A percentile compares a stretch with the other conserved stretches of the same genome.
These are phyloP conservation scores for Terfezia claveryi DNA, from an alignment of 495 filamentous ascomycete genomes.

Conservation along the genomic window DNA sequence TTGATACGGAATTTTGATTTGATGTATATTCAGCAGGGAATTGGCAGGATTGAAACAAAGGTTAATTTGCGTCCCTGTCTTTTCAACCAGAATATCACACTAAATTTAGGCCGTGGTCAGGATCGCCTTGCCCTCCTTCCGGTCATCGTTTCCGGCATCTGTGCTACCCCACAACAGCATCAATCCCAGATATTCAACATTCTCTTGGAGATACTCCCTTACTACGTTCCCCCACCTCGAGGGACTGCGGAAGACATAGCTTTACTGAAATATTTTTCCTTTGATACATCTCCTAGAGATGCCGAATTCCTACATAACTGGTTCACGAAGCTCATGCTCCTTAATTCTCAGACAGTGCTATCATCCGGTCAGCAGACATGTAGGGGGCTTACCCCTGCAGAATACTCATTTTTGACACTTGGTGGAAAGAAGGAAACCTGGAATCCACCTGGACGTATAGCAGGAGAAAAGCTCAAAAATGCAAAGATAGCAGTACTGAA, in stretches of 20 bases:
- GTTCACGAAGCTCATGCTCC: constrained; percentile 59
- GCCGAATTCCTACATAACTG: constrained; percentile 51
- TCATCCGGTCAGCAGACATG: constrained; percentile 24
- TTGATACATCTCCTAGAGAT: constrained; percentile 38
- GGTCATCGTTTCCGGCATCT: constrained; percentile 47
- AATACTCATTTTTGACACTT: constrained; percentile 53
- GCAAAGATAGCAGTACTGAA: constrained; percentile 42
- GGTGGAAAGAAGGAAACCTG: constrained; percentile 39
- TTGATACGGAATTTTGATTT: constrained; percentile 77
- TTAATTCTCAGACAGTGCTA: constrained; percentile 25
- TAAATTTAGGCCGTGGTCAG: neutral
- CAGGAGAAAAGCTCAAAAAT: neutral
- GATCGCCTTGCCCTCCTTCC: constrained; percentile 51
- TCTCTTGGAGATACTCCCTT: constrained; percentile 47
- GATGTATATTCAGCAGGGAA: constrained; percentile 68
- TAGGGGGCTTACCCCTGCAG: constrained; percentile 45
- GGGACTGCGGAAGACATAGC: constrained; percentile 55
- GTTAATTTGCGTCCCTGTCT: neutral
- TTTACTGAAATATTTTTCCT: constrained; percentile 39
- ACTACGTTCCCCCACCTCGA: constrained; percentile 48
- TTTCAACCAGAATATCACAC: neutral
- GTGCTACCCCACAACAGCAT: constrained; percentile 34
- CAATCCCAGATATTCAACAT: constrained; percentile 67
- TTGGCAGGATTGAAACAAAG: constrained; percentile 38
- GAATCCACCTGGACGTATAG: constrained; percentile 14